Evolutionary conservation across 2,329 filamentous ascomycete species (phyloP).

Genomic region (Lachnellula hyalina): DNA sequence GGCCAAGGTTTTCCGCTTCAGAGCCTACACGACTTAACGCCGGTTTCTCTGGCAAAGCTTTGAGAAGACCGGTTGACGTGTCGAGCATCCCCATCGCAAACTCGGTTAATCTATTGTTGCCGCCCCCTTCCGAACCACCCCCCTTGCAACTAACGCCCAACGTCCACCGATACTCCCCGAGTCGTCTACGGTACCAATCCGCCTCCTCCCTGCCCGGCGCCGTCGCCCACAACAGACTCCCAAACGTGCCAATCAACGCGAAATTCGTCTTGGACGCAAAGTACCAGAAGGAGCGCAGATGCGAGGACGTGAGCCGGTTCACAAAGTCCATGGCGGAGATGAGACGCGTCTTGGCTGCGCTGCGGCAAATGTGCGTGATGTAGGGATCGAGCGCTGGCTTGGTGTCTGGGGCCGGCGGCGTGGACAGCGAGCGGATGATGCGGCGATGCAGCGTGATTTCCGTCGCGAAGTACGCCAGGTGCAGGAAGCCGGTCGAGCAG

Average conservation of each 20-base stretch:
- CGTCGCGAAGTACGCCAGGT: conserved; percentile 87
- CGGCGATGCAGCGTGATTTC: conserved; percentile 90
- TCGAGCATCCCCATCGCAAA: conserved; percentile 78
- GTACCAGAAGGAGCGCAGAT: conserved; percentile 90
- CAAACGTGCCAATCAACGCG: conserved; percentile 90
- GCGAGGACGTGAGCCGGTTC: conserved; percentile 79
- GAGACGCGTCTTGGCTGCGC: conserved; percentile 85
- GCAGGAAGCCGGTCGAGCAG: conserved; percentile 69
- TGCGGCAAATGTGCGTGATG: conserved; percentile 85
- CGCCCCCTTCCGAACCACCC: conserved; percentile 34
- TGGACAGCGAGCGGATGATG: conserved; percentile 74
- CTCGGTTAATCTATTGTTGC: conserved; percentile 52
- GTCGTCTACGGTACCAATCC: conserved; percentile 80
- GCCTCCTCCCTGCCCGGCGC: conserved; percentile 83
- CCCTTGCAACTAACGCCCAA: conserved; percentile 74
- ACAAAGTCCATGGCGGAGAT: conserved; percentile 98
- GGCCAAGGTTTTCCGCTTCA: conserved; percentile 23
- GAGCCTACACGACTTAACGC: conserved; percentile 49
- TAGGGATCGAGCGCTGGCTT: conserved; percentile 62
- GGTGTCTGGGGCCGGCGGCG: conserved; percentile 35
- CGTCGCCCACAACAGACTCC: conserved; percentile 82
- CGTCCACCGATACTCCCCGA: conserved; percentile 93
- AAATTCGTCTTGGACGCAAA: conserved; percentile 87
- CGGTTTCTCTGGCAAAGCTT: conserved; percentile 66
- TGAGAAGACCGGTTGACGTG: conserved; percentile 62